Percentiles rank a stretch among this genome's conserved stretches.
phyloP scores from a whole-genome alignment of 768 basidiomycete genomes.

The Dictyophora rubrovolvata region DNA sequence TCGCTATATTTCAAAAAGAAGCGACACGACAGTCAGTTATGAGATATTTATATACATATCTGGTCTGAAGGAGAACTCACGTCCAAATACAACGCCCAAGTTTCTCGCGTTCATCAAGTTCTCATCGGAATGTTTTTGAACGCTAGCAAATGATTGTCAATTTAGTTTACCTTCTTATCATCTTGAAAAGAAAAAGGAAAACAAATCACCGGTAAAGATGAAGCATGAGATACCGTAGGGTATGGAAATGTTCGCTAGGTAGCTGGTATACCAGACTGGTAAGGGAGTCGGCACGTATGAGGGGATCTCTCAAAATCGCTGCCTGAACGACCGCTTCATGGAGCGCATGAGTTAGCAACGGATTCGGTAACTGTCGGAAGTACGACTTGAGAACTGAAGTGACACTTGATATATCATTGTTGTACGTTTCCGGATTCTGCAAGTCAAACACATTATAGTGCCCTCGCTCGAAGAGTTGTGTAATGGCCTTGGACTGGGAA shows the following conservation, averaged over 20 bases:
- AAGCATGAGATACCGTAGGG: conserved; percentile 69
- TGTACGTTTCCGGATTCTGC: conserved; percentile 78
- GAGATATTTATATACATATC: conserved; percentile 10
- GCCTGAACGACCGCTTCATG: conserved; percentile 85
- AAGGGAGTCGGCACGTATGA: conserved; percentile 48
- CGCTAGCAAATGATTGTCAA: conserved; percentile 21
- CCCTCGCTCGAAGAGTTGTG: conserved; percentile 88
- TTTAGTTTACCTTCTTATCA: conserved; percentile 5
- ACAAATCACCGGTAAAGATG: conserved; percentile 86
- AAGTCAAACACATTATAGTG: conserved; percentile 87
- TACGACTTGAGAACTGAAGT: conserved; percentile 97
- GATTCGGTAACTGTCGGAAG: conserved; percentile 85
- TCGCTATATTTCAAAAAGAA: too few species aligned
- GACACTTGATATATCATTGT: conserved; percentile 85
- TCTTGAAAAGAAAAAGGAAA: conserved; percentile 18
- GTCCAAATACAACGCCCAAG: conserved; percentile 95
- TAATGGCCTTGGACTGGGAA: conserved; percentile 85
- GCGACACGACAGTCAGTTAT: conserved; percentile 4
- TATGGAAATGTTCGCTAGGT: conserved; percentile 82
- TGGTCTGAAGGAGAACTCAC: conserved; percentile 42
- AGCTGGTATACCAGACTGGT: conserved; percentile 64
- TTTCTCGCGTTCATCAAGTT: conserved; percentile 96
- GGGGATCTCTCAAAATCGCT: conserved; percentile 51
- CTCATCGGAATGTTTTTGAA: conserved; percentile 53
- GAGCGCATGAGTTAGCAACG: conserved; percentile 80